Evolutionary conservation across 2,329 filamentous ascomycete genomes (phyloP).

Genomic region (Fusarium sterilihyphosum): DNA sequence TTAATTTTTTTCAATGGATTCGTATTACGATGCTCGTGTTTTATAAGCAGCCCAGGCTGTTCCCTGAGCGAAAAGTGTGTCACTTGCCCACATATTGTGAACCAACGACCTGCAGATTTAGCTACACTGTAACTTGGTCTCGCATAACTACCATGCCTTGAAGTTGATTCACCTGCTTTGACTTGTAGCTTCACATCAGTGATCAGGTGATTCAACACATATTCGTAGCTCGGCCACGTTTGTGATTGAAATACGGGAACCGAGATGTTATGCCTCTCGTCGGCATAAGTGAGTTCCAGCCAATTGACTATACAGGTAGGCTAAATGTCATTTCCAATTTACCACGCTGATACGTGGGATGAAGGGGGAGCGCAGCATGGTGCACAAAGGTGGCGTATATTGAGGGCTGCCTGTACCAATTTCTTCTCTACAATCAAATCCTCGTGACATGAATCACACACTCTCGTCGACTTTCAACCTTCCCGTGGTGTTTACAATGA

Average conservation of each 20-base stretch:
- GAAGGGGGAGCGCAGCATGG: not conserved
- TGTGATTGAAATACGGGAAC: not conserved
- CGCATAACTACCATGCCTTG: not conserved
- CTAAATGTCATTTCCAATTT: not conserved
- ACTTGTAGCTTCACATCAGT: constrained; percentile 8
- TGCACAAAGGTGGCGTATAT: not conserved
- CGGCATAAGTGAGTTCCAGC: not conserved
- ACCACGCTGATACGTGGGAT: not conserved
- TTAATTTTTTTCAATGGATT: constrained; percentile 41
- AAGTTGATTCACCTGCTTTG: not conserved
- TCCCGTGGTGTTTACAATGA: not conserved
- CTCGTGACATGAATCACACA: not conserved
- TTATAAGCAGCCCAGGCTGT: not conserved
- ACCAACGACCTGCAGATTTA: not conserved
- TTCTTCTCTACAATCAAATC: not conserved
- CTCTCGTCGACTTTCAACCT: not conserved
- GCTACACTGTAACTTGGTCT: not conserved
- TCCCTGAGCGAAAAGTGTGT: not conserved
- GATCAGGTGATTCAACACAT: constrained; percentile 6
- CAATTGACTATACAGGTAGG: not conserved
- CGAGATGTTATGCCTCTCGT: constrained; percentile 2
- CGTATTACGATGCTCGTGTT: not conserved
- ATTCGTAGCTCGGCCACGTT: constrained; percentile 11
- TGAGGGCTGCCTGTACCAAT: not conserved
- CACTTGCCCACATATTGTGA: not conserved